Percentiles rank a stretch among this genome's conserved stretches.
These are phyloP conservation scores for Phlyctochytrium planicorne DNA, from an alignment of 192 early-diverging fungal genomes.

Conservation along the genomic window DNA sequence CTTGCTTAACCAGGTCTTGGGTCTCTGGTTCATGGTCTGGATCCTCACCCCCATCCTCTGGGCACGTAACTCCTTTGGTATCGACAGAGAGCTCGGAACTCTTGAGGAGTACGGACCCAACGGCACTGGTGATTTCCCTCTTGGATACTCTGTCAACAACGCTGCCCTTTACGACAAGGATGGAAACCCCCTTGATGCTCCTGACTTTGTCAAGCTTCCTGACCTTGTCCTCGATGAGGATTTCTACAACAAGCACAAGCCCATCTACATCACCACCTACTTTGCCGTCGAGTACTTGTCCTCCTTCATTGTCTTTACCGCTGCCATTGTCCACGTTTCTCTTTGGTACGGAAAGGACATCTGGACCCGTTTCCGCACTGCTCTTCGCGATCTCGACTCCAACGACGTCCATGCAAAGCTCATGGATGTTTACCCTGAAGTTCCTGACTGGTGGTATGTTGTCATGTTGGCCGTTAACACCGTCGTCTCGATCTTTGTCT, in stretches of 20 bases:
- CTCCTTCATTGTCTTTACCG: slow-evolving; percentile 15
- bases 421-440: slow-evolving; percentile 68
- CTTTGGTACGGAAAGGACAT: slow-evolving; percentile 28
- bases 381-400: slow-evolving; percentile 3
- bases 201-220: not conserved
- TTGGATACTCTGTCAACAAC: slow-evolving; percentile 12
- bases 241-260: slow-evolving; percentile 18
- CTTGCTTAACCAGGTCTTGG: slow-evolving; percentile 10
- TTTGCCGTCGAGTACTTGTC: slow-evolving; percentile 16
- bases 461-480: slow-evolving; percentile 39
- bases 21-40: slow-evolving; percentile 16
- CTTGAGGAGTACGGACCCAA: not conserved
- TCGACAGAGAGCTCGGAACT: not conserved
- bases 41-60: slow-evolving; percentile 23
- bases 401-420: slow-evolving; percentile 65
- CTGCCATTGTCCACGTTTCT: slow-evolving; percentile 20
- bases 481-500: slow-evolving; percentile 13
- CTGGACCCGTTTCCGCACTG: slow-evolving; percentile 8
- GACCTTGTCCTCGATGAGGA: slow-evolving; percentile 15
- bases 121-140: slow-evolving; percentile 7
- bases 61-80: slow-evolving; percentile 9
- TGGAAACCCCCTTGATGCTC: not conserved
- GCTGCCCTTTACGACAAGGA: slow-evolving; percentile 8
- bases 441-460: slow-evolving; percentile 63
- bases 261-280: slow-evolving; percentile 31